phyloP scores from a whole-genome alignment of 1,284 basidiomycete species.

The Ustilago nuda region DNA sequence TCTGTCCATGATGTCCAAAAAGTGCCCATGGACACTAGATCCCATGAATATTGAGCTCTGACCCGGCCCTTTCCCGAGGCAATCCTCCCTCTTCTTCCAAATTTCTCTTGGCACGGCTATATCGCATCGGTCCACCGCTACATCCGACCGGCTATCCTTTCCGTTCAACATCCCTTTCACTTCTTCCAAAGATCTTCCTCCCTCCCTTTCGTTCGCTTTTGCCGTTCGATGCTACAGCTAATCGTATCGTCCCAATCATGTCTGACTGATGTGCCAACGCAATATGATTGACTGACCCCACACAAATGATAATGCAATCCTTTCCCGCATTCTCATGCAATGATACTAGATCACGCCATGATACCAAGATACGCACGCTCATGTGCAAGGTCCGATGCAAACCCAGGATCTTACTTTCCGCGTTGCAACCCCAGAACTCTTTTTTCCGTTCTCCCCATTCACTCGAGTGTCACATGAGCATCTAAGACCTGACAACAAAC shows the following conservation, averaged over 20 bases:
- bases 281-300: slow-evolving; percentile 24
- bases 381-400: not conserved
- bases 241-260: slow-evolving; percentile 21
- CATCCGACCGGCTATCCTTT: slow-evolving; percentile 6
- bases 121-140: slow-evolving; percentile 6
- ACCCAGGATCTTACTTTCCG: not conserved
- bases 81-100: slow-evolving; percentile 12
- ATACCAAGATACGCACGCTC: slow-evolving; percentile 10
- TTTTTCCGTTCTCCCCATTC: not conserved
- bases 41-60: not conserved
- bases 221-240: not conserved
- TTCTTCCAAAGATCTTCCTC: not conserved
- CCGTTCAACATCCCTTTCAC: not conserved
- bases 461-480: not conserved
- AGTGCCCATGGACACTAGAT: not conserved
- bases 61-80: not conserved
- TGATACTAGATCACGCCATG: slow-evolving; percentile 9
- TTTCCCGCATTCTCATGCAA: not conserved
- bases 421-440: not conserved
- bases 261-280: not conserved
- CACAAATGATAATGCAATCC: slow-evolving; percentile 10
- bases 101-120: slow-evolving; percentile 19
- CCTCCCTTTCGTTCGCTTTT: not conserved
- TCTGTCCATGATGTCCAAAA: not conserved
- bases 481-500: not conserved